Conservation (phyloP, 805 yeast species). For the Metschnikowia chrysomelidarum region DNA sequence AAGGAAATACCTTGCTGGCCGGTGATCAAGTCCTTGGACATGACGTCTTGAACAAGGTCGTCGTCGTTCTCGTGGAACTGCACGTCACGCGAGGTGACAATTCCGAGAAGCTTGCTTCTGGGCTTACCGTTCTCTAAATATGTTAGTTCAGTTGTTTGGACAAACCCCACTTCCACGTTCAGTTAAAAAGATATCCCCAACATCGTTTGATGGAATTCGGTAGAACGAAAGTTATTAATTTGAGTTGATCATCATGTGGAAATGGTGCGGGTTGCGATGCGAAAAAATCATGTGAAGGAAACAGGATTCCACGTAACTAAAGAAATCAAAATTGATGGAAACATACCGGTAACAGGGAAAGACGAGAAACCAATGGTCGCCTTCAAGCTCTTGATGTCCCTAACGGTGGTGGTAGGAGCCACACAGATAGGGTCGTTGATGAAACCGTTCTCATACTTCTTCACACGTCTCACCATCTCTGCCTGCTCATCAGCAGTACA, state of each 20-base stretch:
- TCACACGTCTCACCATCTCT: conserved; percentile 94
- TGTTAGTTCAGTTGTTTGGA: conserved; percentile 14
- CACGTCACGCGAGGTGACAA: conserved; percentile 93
- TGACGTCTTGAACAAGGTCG: conserved; percentile 66
- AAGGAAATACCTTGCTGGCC: conserved; percentile 81
- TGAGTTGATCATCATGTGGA: conserved; percentile 51
- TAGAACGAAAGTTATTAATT: conserved; percentile 97
- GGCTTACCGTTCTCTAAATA: conserved; percentile 72
- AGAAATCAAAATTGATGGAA: conserved; percentile 11
- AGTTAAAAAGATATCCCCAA: conserved; percentile 67
- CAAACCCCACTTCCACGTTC: conserved; percentile 7
- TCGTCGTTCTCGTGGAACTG: conserved; percentile 83
- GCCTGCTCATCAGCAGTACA: conserved; percentile 97
- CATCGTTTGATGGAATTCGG: conserved; percentile 97
- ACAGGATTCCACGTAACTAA: no score
- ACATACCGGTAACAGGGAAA: conserved; percentile 99
- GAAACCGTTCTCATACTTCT: conserved; percentile 96
- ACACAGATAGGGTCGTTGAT: conserved; percentile 91
- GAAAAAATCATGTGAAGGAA: conserved; percentile 3
- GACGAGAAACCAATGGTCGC: conserved; percentile 85
- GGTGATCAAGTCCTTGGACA: conserved; percentile 87
- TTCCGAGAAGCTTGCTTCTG: conserved; percentile 91
- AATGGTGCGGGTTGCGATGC: conserved; percentile 5
- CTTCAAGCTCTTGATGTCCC: conserved; percentile 73
- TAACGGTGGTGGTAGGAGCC: conserved; percentile 72